Conservation (phyloP, 2,329 filamentous ascomycete species). For the Talaromyces sp. region DNA sequence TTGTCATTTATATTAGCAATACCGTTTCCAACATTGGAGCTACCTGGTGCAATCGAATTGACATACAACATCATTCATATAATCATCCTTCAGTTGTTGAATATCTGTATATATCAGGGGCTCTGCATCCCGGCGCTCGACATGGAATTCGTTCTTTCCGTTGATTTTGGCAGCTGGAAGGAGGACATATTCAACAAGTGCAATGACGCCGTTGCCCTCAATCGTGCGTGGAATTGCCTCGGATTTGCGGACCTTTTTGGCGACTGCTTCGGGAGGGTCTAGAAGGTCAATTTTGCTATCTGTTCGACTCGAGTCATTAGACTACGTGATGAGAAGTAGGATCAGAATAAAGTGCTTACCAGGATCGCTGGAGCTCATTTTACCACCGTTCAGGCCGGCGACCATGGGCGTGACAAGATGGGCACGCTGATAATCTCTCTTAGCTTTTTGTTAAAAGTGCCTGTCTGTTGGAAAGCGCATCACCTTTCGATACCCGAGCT, state of each 20-base stretch:
- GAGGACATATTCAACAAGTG: constrained; percentile 82
- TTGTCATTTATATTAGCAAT: background rate
- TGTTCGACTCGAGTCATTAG: constrained; percentile 23
- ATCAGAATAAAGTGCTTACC: constrained; percentile 20
- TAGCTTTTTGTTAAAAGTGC: background rate
- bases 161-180: constrained; percentile 59
- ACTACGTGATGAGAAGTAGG: background rate
- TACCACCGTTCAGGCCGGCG: constrained; percentile 74
- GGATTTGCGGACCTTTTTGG: constrained; percentile 83
- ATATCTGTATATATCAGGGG: constrained; percentile 77
- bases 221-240: constrained; percentile 70
- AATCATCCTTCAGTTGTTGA: constrained; percentile 73
- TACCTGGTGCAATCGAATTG: too few species aligned
- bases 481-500: constrained; percentile 69
- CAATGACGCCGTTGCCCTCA: constrained; percentile 81
- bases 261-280: constrained; percentile 68
- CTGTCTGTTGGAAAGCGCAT: background rate
- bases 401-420: constrained; percentile 86
- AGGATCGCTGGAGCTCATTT: constrained; percentile 75
- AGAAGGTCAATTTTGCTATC: constrained; percentile 94
- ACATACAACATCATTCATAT: constrained; percentile 69
- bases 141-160: constrained; percentile 61
- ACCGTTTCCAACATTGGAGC: too few species aligned
- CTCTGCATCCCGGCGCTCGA: constrained; percentile 63
- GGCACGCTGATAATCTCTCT: constrained; percentile 46